phyloP scores from a whole-genome alignment of 176 grass and related monocot genomes.

The Typha latifolia region DNA sequence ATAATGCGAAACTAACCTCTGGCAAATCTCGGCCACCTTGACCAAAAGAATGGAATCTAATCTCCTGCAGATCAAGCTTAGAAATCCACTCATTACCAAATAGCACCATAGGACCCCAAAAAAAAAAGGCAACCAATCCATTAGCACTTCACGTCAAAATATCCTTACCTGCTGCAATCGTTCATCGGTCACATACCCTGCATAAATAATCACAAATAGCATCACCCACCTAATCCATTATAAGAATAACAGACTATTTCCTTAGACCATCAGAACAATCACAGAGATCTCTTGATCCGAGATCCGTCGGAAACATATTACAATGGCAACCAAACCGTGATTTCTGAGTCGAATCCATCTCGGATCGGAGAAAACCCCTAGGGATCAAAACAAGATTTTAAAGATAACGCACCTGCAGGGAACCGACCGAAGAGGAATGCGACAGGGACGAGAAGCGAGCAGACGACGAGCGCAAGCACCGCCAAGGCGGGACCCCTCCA shows the following conservation, averaged over 20 bases:
- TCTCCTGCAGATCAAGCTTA: slow-evolving; percentile 28
- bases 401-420: slow-evolving; percentile 47
- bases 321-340: too few species aligned
- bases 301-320: too few species aligned
- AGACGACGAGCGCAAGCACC: slow-evolving; percentile 92
- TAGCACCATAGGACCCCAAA: slow-evolving; percentile 18
- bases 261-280: neutral
- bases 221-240: slow-evolving; percentile 11
- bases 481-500: slow-evolving; percentile 65
- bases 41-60: slow-evolving; percentile 36
- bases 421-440: slow-evolving; percentile 90
- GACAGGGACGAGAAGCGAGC: slow-evolving; percentile 91
- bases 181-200: slow-evolving; percentile 86
- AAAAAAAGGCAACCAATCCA: neutral
- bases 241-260: neutral
- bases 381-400: neutral
- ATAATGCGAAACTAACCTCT: slow-evolving; percentile 26
- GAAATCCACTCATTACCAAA: neutral
- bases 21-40: slow-evolving; percentile 25
- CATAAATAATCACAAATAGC: slow-evolving; percentile 27
- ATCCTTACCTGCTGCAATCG: slow-evolving; percentile 55
- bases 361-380: neutral
- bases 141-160: neutral
- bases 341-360: neutral
- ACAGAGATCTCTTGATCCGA: neutral